These are phyloP conservation scores for Ochetophila trinervis DNA, from an alignment of 306 rosid species.

Conservation along the genomic window DNA sequence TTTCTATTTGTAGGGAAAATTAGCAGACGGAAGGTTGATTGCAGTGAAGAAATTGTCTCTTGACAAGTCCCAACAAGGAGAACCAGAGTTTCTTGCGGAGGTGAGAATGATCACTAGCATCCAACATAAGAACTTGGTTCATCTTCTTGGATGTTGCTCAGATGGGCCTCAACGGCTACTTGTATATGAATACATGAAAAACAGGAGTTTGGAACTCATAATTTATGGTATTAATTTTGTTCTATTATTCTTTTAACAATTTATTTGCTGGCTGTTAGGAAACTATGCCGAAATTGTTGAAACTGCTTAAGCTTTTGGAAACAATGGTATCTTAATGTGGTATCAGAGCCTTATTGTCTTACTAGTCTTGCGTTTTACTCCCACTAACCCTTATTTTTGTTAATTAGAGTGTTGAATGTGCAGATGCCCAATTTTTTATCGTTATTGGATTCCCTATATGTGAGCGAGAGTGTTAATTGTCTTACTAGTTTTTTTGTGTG, in stretches of 20 bases:
- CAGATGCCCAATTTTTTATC: too few species aligned
- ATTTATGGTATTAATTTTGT: constrained; percentile 45
- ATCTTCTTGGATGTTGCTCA: constrained; percentile 79
- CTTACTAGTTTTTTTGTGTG: too few species aligned
- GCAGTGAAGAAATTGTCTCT: constrained; percentile 78
- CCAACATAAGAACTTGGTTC: constrained; percentile 88
- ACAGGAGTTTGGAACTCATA: constrained; percentile 71
- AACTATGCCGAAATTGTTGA: not conserved
- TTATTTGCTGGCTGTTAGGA: not conserved
- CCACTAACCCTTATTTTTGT: too few species aligned
- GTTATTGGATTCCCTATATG: too few species aligned
- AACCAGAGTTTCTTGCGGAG: constrained; percentile 73
- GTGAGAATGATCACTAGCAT: constrained; percentile 83
- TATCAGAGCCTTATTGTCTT: too few species aligned
- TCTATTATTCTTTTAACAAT: not conserved
- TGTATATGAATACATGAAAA: constrained; percentile 83
- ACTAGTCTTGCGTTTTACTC: too few species aligned
- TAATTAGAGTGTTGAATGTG: too few species aligned
- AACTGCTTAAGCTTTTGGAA: too few species aligned
- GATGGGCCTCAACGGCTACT: constrained; percentile 80
- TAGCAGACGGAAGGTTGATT: constrained; percentile 57
- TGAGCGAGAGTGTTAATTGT: too few species aligned
- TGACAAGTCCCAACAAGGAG: constrained; percentile 85
- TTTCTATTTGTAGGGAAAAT: constrained; percentile 51
- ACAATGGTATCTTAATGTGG: too few species aligned